phyloP scores from a whole-genome alignment of 139 green algal genomes.

The Zygnema circumcarinatum region DNA sequence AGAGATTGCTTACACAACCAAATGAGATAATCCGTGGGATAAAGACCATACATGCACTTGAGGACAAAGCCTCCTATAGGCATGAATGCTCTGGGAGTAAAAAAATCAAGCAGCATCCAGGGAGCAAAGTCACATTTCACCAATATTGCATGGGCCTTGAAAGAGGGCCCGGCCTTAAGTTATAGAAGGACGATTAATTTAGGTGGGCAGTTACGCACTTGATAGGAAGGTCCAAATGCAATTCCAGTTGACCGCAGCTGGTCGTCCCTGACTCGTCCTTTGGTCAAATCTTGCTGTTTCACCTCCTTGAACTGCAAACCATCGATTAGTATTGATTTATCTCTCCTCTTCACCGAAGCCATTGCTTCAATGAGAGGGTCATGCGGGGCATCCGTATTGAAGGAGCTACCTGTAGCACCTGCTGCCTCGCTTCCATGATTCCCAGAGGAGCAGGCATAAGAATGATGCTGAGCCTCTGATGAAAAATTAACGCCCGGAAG shows the following conservation, averaged over 20 bases:
- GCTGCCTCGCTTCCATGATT: background rate
- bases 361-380: slow-evolving; percentile 10
- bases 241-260: slow-evolving; percentile 34
- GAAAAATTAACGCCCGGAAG: background rate
- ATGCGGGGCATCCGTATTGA: background rate
- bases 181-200: no score
- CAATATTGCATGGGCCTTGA: no score
- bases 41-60: no score
- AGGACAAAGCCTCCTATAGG: no score
- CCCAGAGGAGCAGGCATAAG: background rate
- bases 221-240: slow-evolving; percentile 43
- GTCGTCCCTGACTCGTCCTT: slow-evolving; percentile 23
- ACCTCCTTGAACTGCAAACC: slow-evolving; percentile 33
- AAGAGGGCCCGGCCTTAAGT: no score
- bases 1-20: no score
- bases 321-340: background rate
- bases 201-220: no score
- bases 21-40: no score
- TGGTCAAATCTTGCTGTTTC: slow-evolving; percentile 56
- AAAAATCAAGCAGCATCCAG: no score
- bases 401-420: background rate
- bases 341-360: slow-evolving; percentile 17
- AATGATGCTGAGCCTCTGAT: background rate
- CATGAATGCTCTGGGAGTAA: no score
- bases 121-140: no score